Conservation (phyloP, 345 rosid genomes). For the Rhodomyrtus tomentosa region DNA sequence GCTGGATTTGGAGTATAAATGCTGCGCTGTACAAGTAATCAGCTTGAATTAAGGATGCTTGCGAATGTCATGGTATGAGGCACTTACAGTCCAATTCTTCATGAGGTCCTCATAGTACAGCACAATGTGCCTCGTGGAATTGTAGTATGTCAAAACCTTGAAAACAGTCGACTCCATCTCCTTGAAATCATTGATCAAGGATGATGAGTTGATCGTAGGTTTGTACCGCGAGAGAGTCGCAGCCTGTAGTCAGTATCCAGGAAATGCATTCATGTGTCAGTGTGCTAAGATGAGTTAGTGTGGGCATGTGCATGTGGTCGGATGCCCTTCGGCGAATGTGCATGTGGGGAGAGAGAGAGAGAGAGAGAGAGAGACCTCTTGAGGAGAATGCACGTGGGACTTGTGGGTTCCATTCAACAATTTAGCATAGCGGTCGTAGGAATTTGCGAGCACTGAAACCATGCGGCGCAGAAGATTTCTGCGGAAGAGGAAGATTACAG, state of each 20-base stretch:
- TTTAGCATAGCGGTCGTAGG: slow-evolving; percentile 77
- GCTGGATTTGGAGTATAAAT: background rate
- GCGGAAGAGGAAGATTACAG: slow-evolving; percentile 64
- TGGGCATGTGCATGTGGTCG: background rate
- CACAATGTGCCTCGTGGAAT: slow-evolving; percentile 60
- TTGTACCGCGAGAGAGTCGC: slow-evolving; percentile 62
- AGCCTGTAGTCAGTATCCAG: slow-evolving; percentile 35
- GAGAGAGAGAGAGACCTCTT: slow-evolving; percentile 43
- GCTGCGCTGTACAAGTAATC: background rate
- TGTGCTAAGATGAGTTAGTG: background rate
- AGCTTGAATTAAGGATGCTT: background rate
- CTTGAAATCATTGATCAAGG: slow-evolving; percentile 47
- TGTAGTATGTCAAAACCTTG: slow-evolving; percentile 50
- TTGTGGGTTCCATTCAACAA: slow-evolving; percentile 88
- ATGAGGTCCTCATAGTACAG: slow-evolving; percentile 75
- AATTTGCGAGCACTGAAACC: slow-evolving; percentile 81
- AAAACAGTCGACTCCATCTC: background rate
- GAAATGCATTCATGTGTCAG: background rate
- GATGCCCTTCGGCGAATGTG: background rate
- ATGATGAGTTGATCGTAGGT: slow-evolving; percentile 60
- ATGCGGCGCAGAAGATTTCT: slow-evolving; percentile 68
- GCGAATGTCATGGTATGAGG: background rate
- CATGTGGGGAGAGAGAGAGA: background rate
- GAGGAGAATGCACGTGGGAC: slow-evolving; percentile 82
- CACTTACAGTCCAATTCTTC: slow-evolving; percentile 38